Conservation (phyloP, 768 basidiomycete genomes). For the Glaciozyma antarctica region DNA sequence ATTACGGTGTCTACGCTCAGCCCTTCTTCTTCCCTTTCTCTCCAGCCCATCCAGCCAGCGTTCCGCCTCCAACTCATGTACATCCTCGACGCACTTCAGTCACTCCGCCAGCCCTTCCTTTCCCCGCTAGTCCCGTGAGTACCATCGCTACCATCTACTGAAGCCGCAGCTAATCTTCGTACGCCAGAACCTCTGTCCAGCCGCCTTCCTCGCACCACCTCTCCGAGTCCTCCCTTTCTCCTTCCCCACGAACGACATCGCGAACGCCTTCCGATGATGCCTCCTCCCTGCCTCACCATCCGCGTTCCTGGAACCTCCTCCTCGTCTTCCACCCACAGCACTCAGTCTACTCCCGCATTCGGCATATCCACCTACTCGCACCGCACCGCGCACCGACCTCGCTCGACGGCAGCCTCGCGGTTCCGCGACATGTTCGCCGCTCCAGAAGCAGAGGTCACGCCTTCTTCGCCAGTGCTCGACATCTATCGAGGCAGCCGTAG, state of each 20-base stretch:
- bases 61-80: not conserved
- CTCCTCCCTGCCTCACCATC: constrained; percentile 19
- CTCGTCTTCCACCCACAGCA: not conserved
- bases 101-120: too few species aligned
- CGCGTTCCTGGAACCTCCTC: not conserved
- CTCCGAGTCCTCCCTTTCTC: too few species aligned
- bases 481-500: not conserved
- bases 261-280: not conserved
- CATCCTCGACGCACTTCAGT: too few species aligned
- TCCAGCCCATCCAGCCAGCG: not conserved
- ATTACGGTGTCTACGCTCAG: not conserved
- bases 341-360: not conserved
- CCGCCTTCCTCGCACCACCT: not conserved
- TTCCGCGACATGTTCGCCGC: not conserved
- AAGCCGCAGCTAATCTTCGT: not conserved
- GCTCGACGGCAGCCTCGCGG: not conserved
- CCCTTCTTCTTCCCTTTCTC: not conserved
- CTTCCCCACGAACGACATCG: not conserved
- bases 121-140: too few species aligned
- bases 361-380: constrained; percentile 23
- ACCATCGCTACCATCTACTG: not conserved
- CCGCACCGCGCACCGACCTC: constrained; percentile 3
- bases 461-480: not conserved
- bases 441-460: not conserved
- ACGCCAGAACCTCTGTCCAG: not conserved